Conservation (phyloP, 306 rosid genomes). For the Vigna radiata region DNA sequence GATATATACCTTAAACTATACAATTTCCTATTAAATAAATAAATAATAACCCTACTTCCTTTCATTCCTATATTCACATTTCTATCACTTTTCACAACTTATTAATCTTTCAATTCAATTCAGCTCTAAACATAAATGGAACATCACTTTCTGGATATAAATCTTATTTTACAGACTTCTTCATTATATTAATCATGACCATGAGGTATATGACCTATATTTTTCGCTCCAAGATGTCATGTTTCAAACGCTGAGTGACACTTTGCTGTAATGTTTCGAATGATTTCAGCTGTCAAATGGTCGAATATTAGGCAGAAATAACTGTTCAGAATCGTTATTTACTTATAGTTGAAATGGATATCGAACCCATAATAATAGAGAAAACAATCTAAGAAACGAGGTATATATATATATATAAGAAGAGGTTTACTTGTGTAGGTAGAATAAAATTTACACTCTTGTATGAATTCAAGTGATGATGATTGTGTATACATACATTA, state of each 20-base stretch:
- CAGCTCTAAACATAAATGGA: background rate
- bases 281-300: background rate
- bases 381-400: background rate
- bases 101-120: background rate
- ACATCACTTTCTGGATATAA: too few relatives aligned
- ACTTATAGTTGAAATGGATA: background rate
- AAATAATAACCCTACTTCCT: too few relatives aligned
- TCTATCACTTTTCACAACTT: background rate
- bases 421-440: background rate
- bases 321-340: background rate
- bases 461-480: slow-evolving; percentile 10
- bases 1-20: background rate
- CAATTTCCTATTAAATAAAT: too few relatives aligned
- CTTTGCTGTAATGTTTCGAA: background rate
- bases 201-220: too few relatives aligned
- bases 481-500: background rate
- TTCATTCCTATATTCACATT: background rate
- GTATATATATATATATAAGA: background rate
- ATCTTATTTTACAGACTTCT: too few relatives aligned
- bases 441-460: background rate
- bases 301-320: background rate
- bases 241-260: background rate
- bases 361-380: background rate
- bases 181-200: too few relatives aligned
- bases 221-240: background rate